Percentiles rank a stretch among this genome's conserved stretches.
phyloP scores from a whole-genome alignment of 2,329 filamentous ascomycete genomes.

The Amesomyces nigricolor region DNA sequence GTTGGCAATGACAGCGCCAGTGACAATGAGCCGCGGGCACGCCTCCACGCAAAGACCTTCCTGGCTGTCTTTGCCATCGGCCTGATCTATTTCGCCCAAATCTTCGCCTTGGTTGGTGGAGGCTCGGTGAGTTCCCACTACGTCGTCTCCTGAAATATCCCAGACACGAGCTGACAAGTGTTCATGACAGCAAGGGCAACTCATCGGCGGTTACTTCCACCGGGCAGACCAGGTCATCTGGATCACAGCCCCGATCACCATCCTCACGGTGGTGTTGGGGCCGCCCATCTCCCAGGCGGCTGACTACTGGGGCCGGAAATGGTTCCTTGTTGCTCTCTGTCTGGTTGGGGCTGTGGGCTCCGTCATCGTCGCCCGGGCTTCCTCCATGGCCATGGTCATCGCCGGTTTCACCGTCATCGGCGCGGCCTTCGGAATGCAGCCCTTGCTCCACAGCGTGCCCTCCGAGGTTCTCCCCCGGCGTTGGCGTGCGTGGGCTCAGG shows the following conservation, averaged over 20 bases:
- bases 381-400: conserved; percentile 34
- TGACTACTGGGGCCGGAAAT: conserved; percentile 39
- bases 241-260: conserved; percentile 22
- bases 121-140: too few species aligned
- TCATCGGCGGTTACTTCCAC: conserved; percentile 29
- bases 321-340: conserved; percentile 35
- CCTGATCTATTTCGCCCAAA: too few species aligned
- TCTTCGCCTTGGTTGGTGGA: too few species aligned
- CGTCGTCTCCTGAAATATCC: too few species aligned
- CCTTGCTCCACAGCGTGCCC: conserved; percentile 35
- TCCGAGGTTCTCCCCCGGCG: conserved; percentile 37
- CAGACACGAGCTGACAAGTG: too few species aligned
- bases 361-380: conserved; percentile 34
- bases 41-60: too few species aligned
- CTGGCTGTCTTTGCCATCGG: too few species aligned
- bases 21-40: too few species aligned
- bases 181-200: conserved; percentile 29
- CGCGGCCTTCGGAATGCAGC: conserved; percentile 34
- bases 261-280: conserved; percentile 20
- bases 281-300: conserved; percentile 35
- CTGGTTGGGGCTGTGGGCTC: conserved; percentile 33
- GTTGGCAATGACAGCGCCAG: too few species aligned
- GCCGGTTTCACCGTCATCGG: conserved; percentile 34
- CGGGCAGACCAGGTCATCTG: conserved; percentile 28
- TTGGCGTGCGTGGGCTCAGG: conserved; percentile 34